phyloP scores from a whole-genome alignment of 2,329 filamentous ascomycete species.

The Colletotrichum theobromicola region DNA sequence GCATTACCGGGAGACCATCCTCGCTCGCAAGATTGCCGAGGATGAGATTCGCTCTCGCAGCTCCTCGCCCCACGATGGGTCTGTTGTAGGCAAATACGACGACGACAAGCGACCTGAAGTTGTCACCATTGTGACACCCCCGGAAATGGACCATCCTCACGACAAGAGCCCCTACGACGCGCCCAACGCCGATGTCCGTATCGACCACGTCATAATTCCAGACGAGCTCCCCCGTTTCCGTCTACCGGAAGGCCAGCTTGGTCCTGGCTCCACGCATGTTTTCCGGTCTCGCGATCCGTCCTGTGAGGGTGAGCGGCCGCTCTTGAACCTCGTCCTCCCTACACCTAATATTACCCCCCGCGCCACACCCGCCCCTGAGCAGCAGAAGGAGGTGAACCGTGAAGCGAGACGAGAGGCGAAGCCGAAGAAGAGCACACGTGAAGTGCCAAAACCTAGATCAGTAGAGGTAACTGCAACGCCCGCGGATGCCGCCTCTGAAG shows the following conservation, averaged over 20 bases:
- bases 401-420: background rate
- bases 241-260: slow-evolving; percentile 27
- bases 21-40: slow-evolving; percentile 58
- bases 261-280: slow-evolving; percentile 31
- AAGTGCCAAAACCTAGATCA: background rate
- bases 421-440: slow-evolving; percentile 15
- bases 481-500: slow-evolving; percentile 34
- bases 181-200: slow-evolving; percentile 67
- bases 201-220: slow-evolving; percentile 64
- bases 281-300: slow-evolving; percentile 58
- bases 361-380: slow-evolving; percentile 28
- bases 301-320: slow-evolving; percentile 59
- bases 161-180: slow-evolving; percentile 59
- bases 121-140: slow-evolving; percentile 60
- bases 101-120: slow-evolving; percentile 35
- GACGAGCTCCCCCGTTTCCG: slow-evolving; percentile 48
- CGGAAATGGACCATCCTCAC: slow-evolving; percentile 50
- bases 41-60: slow-evolving; percentile 60
- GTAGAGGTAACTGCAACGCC: slow-evolving; percentile 1
- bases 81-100: slow-evolving; percentile 61
- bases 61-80: slow-evolving; percentile 53
- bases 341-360: slow-evolving; percentile 61
- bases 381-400: slow-evolving; percentile 15
- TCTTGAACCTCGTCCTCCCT: slow-evolving; percentile 66
- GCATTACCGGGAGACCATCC: slow-evolving; percentile 60